phyloP scores from a whole-genome alignment of 2,329 filamentous ascomycete species.

The Aureobasidium sp. region DNA sequence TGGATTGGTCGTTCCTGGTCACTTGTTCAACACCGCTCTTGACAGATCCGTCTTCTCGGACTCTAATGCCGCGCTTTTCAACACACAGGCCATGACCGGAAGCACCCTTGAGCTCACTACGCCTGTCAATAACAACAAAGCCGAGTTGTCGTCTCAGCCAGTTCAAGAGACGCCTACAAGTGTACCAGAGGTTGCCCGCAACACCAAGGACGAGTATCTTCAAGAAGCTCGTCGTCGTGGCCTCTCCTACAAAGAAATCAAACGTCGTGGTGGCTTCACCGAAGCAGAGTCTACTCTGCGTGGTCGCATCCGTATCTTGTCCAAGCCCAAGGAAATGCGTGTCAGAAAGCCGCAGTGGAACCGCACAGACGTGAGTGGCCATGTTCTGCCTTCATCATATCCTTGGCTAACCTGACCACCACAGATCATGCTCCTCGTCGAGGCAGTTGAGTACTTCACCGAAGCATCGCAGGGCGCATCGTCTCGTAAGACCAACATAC shows the following conservation, averaged over 20 bases:
- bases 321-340: conserved; percentile 55
- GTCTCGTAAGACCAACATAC: conserved; percentile 12
- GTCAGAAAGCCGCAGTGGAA: conserved; percentile 62
- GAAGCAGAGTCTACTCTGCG: conserved; percentile 68
- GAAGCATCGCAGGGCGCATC: conserved; percentile 21
- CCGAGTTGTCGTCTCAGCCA: background rate
- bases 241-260: conserved; percentile 60
- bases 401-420: background rate
- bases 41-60: background rate
- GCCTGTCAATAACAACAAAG: background rate
- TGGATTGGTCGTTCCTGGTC: conserved; percentile 9
- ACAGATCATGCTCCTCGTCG: conserved; percentile 24
- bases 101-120: background rate
- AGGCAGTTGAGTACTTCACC: conserved; percentile 17
- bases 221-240: conserved; percentile 49
- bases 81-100: background rate
- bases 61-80: background rate
- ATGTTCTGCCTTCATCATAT: background rate
- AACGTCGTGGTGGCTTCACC: conserved; percentile 45
- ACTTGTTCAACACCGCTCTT: conserved; percentile 6
- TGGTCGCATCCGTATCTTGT: conserved; percentile 59
- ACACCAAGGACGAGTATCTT: conserved; percentile 34
- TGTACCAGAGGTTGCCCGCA: conserved; percentile 13
- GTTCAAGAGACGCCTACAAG: background rate
- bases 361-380: conserved; percentile 53